Evolutionary conservation across 2,329 filamentous ascomycete species (phyloP).

Genomic region (Pyrenophora teres): DNA sequence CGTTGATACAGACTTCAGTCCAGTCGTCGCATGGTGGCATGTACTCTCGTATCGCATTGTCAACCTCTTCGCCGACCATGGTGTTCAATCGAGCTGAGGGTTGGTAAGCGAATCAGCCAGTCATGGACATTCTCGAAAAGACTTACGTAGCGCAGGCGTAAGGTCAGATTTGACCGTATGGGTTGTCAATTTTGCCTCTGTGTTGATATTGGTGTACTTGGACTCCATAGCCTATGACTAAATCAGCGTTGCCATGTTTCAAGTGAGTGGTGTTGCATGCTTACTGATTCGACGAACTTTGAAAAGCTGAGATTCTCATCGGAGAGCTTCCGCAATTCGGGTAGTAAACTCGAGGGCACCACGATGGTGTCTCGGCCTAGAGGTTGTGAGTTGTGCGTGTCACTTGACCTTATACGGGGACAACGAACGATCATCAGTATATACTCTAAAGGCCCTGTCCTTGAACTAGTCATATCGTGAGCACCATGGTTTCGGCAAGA

Average conservation of each 20-base stretch:
- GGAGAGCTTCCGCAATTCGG: slow-evolving; percentile 40
- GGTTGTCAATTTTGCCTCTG: slow-evolving; percentile 18
- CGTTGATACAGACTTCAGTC: slow-evolving; percentile 37
- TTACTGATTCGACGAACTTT: slow-evolving; percentile 30
- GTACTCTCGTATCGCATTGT: slow-evolving; percentile 32
- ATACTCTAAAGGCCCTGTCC: slow-evolving; percentile 31
- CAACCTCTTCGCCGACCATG: slow-evolving; percentile 36
- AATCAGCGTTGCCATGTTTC: slow-evolving; percentile 10
- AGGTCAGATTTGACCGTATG: slow-evolving; percentile 42
- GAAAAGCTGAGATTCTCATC: slow-evolving; percentile 43
- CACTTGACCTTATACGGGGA: background rate
- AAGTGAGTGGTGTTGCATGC: background rate
- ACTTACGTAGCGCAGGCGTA: slow-evolving; percentile 43
- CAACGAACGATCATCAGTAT: slow-evolving; percentile 23
- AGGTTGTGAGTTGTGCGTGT: slow-evolving; percentile 11
- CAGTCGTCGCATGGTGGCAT: slow-evolving; percentile 40
- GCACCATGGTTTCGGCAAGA: background rate
- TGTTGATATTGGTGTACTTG: slow-evolving; percentile 37
- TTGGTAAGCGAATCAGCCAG: slow-evolving; percentile 13
- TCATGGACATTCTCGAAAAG: background rate
- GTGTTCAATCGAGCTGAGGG: slow-evolving; percentile 35
- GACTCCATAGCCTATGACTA: slow-evolving; percentile 30
- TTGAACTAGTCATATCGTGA: slow-evolving; percentile 35
- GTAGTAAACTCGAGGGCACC: slow-evolving; percentile 34
- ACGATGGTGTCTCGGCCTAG: slow-evolving; percentile 33